Conservation (phyloP, 192 early-diverging fungal species). For the Podila minutissima region DNA sequence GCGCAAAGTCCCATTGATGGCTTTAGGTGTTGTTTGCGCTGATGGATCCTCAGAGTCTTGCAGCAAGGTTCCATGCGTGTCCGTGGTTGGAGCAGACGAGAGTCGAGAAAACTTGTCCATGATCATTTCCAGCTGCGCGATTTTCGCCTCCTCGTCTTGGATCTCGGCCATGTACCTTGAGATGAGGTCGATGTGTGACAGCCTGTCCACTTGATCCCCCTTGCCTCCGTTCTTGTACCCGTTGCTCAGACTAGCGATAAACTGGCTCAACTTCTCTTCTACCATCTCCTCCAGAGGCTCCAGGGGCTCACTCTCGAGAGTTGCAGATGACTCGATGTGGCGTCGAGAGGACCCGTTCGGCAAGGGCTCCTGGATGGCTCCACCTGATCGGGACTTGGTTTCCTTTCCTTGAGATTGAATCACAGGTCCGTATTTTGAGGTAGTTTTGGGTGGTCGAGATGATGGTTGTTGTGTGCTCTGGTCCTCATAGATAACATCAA, state of each 20-base stretch:
- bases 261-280: not conserved
- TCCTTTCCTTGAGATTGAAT: too few relatives aligned
- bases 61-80: too few relatives aligned
- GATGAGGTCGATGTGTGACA: not conserved
- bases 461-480: not conserved
- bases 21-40: too few relatives aligned
- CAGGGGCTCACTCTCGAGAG: not conserved
- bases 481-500: slow-evolving; percentile 21
- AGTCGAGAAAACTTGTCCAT: not conserved
- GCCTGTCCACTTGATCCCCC: not conserved
- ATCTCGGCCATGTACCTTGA: slow-evolving; percentile 4
- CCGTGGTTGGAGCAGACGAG: too few relatives aligned
- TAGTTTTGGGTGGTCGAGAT: not conserved
- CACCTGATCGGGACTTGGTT: too few relatives aligned
- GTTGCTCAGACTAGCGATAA: not conserved
- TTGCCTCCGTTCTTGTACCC: not conserved
- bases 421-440: too few relatives aligned
- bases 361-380: too few relatives aligned
- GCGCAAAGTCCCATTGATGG: too few relatives aligned
- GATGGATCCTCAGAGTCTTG: too few relatives aligned
- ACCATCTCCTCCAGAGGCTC: not conserved
- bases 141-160: not conserved
- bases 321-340: not conserved
- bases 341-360: too few relatives aligned
- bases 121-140: not conserved